A percentile compares a stretch with the other conserved stretches of the same genome.
Evolutionary conservation across 2,329 filamentous ascomycete genomes (phyloP).

Genomic region (Colletotrichum spinosum): DNA sequence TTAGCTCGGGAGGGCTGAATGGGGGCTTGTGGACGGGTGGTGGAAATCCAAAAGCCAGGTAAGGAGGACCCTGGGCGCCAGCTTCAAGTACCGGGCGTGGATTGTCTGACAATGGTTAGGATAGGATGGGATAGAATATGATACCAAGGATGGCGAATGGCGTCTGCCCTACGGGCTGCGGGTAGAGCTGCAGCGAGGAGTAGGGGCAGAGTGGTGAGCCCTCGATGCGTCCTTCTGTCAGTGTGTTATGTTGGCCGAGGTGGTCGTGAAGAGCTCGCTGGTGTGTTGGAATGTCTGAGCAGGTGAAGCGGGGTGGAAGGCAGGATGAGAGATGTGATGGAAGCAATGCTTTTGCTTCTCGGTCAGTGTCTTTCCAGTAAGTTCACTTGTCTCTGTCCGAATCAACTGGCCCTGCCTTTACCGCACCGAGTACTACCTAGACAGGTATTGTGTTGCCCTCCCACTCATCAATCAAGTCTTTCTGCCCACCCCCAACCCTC

Average conservation of each 20-base stretch:
- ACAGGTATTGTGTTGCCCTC: too few relatives aligned
- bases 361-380: constrained; percentile 28
- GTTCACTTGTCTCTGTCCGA: constrained; percentile 12
- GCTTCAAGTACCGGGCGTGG: constrained; percentile 34
- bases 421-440: too few relatives aligned
- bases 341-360: constrained; percentile 29
- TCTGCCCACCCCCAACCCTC: background rate
- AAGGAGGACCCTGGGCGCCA: constrained; percentile 35
- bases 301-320: constrained; percentile 15
- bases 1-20: constrained; percentile 54
- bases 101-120: constrained; percentile 28
- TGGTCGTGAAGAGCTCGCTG: background rate
- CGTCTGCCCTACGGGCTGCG: constrained; percentile 26
- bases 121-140: too few relatives aligned
- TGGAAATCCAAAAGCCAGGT: constrained; percentile 25
- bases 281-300: constrained; percentile 26
- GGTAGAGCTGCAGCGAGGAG: background rate
- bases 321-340: constrained; percentile 32
- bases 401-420: background rate
- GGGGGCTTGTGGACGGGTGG: constrained; percentile 40
- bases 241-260: constrained; percentile 9
- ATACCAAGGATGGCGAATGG: constrained; percentile 1
- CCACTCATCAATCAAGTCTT: too few relatives aligned
- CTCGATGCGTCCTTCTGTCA: background rate
- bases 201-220: background rate